These are phyloP conservation scores for Podospora pseudoanserina DNA, from an alignment of 495 filamentous ascomycete genomes.

Conservation along the genomic window DNA sequence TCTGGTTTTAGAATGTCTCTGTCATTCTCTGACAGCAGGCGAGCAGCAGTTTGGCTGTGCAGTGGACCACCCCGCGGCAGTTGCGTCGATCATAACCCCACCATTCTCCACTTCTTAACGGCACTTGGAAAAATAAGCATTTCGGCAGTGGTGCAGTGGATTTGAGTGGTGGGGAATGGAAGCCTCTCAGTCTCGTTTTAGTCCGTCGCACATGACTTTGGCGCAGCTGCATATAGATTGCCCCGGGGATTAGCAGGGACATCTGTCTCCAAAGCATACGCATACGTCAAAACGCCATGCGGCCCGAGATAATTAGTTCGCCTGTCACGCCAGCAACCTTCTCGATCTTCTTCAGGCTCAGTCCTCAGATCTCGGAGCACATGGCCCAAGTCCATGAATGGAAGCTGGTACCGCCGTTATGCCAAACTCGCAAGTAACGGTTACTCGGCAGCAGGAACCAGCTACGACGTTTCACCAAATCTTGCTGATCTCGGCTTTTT, in stretches of 20 bases:
- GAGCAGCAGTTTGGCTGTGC: not conserved
- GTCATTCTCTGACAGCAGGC: too few relatives aligned
- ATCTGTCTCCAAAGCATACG: not conserved
- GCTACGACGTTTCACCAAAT: not conserved
- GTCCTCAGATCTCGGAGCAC: not conserved
- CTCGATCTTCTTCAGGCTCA: not conserved
- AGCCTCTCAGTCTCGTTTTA: not conserved
- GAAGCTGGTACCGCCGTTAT: not conserved
- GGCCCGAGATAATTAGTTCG: too few relatives aligned
- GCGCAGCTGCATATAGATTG: too few relatives aligned
- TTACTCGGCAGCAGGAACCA: not conserved
- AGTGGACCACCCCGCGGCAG: not conserved
- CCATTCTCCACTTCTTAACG: not conserved
- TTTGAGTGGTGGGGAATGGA: not conserved
- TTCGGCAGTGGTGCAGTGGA: not conserved
- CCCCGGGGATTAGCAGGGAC: too few relatives aligned
- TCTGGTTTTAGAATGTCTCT: constrained; percentile 4
- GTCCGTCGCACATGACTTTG: not conserved
- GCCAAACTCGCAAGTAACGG: not conserved
- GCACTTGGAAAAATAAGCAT: not conserved
- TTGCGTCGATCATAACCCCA: not conserved
- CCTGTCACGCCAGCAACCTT: not conserved
- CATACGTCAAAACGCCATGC: not conserved
- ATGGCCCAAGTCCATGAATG: not conserved
- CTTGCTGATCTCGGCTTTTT: not conserved